Evolutionary conservation across 345 rosid species (phyloP).

Genomic region (Lumnitzera littorea): DNA sequence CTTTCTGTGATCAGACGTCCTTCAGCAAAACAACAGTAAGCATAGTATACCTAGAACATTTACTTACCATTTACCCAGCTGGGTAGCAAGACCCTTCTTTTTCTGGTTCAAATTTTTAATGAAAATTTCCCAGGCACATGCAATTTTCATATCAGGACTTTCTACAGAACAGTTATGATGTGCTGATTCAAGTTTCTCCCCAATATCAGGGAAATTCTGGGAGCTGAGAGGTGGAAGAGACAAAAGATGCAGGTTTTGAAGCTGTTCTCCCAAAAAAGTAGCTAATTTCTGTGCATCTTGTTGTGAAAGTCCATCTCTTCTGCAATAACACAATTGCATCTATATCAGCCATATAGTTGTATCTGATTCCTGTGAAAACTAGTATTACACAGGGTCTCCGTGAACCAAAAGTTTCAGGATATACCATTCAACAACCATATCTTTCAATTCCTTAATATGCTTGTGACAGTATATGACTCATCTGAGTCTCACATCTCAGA

Average conservation of each 20-base stretch:
- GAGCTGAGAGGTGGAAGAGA: constrained; percentile 53
- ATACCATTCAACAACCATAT: background rate
- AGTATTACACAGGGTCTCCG: too few relatives aligned
- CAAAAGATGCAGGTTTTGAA: constrained; percentile 63
- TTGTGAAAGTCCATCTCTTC: constrained; percentile 66
- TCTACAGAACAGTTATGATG: constrained; percentile 18
- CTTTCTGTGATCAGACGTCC: too few relatives aligned
- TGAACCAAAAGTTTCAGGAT: background rate
- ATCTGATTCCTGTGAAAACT: too few relatives aligned
- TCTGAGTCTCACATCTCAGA: background rate
- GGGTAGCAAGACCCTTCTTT: constrained; percentile 43
- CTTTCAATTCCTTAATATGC: background rate
- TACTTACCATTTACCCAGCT: constrained; percentile 58
- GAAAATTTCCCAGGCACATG: constrained; percentile 67
- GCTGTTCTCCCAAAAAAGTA: constrained; percentile 74
- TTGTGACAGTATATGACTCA: background rate
- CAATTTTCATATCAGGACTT: constrained; percentile 29
- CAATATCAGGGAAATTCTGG: constrained; percentile 25
- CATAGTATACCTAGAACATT: background rate
- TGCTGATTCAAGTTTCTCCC: constrained; percentile 14
- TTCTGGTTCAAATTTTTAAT: constrained; percentile 36
- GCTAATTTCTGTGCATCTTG: constrained; percentile 56
- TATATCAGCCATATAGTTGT: too few relatives aligned
- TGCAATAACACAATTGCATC: constrained; percentile 21
- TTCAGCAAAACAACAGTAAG: background rate